These are phyloP conservation scores for Candida tropicalis DNA, from an alignment of 1,139 yeast species.

Conservation along the genomic window DNA sequence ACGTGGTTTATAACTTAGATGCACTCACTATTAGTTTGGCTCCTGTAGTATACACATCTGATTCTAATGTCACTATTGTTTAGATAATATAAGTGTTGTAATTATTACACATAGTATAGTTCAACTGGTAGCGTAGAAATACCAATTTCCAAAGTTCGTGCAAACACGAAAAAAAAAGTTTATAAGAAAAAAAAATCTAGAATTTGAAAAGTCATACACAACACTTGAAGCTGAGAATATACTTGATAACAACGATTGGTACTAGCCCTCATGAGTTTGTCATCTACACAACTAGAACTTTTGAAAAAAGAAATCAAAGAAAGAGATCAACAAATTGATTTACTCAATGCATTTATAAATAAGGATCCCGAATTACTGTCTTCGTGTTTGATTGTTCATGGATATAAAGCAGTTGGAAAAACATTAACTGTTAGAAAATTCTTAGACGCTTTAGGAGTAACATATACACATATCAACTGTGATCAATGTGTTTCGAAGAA, in stretches of 20 bases:
- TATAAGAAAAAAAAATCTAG: neutral
- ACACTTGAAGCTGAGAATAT: no score
- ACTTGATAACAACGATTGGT: neutral
- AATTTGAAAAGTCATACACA: neutral
- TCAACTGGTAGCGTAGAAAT: no score
- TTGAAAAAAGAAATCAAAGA: constrained; percentile 15
- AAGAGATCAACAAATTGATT: constrained; percentile 27
- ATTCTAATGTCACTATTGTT: constrained; percentile 1
- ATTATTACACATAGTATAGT: no score
- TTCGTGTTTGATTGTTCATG: constrained; percentile 39
- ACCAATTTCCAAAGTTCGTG: no score
- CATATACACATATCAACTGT: constrained; percentile 33
- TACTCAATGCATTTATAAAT: constrained; percentile 28
- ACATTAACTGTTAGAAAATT: constrained; percentile 32
- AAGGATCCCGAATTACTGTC: constrained; percentile 25
- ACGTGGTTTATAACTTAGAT: constrained; percentile 72
- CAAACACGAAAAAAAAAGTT: neutral
- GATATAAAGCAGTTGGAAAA: constrained; percentile 46
- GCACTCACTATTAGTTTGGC: constrained; percentile 62
- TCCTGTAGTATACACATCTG: constrained; percentile 41
- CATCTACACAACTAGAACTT: constrained; percentile 7
- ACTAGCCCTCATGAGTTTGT: constrained; percentile 13
- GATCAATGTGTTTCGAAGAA: constrained; percentile 45
- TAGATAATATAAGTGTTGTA: neutral
- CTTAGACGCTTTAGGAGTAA: constrained; percentile 25